Base-by-base conservation (phyloP, 2,329 filamentous ascomycete species). In the Nectriaceae sp. region DNA sequence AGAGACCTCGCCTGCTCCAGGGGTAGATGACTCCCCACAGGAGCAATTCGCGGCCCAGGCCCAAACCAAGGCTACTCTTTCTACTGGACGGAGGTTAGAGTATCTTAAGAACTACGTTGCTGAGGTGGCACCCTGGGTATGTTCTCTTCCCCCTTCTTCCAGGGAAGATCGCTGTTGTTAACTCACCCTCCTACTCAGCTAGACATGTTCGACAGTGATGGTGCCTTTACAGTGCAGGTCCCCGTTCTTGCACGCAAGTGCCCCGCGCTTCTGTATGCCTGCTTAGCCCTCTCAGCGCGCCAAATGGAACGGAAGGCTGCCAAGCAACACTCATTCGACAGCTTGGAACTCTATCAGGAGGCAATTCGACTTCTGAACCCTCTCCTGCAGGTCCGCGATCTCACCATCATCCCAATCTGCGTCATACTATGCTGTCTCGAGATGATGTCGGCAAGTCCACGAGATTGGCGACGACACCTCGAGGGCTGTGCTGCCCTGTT, bases 401-500 rank as follows among this genome's bases (percentile, higher is more conserved):
- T 62, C 36, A 58, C 60, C 10, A 63, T 66, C 41, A 64, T 74
- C 10, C 63, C 70, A 6, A 67, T 67, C n/a, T 73, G 71, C 42
- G 65, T 67, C 11, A 65, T 74, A 3, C 61, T 74, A 1, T 73
- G 70, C 52, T 66, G 64, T 40, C 54, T 73, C n/a, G 70, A 74
- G 57, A 73, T 74, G 71, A 72, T 73, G 69, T 70, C 68, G 4
- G 69, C 67, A 21, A 68, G 66, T 44, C 66, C 65, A 1, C 62
- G 62, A 24, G 78, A 79, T 49, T 84, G 80, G 80, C 67, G 77
- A 2, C 70, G 75, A 10, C 80, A 84, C 55, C 65, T 83, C 2
- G 80, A 83, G 45, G 80, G 80, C 1, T 83, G 79, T 50, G 79
- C 80, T 3, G 75, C 76, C 3, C 65, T 84, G 4, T 77, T 83